phyloP scores from a whole-genome alignment of 1,284 basidiomycete genomes.

The Sporisorium sorghi region DNA sequence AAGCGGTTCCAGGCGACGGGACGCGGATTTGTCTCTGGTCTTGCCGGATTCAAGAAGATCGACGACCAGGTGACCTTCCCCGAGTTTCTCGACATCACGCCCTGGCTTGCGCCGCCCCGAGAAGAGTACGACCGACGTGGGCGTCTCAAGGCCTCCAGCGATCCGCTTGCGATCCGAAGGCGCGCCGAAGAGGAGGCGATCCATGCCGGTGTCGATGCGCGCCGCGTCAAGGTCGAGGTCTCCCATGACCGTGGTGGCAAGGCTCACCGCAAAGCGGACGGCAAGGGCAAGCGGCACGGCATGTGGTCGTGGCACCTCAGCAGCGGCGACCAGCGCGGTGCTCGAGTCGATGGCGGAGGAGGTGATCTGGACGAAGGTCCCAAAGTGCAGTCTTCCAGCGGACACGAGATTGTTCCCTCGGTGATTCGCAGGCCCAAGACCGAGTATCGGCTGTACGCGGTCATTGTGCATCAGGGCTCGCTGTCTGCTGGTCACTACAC shows the following conservation, averaged over 20 bases:
- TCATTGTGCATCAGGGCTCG: slow-evolving; percentile 79
- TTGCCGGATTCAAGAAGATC: slow-evolving; percentile 77
- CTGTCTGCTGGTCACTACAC: slow-evolving; percentile 63
- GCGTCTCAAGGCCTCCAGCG: slow-evolving; percentile 68
- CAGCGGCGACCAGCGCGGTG: slow-evolving; percentile 17
- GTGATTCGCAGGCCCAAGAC: slow-evolving; percentile 43
- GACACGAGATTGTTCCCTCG: slow-evolving; percentile 39
- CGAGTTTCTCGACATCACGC: slow-evolving; percentile 82
- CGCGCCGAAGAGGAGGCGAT: slow-evolving; percentile 64
- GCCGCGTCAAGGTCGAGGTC: slow-evolving; percentile 41
- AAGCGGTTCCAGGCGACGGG: slow-evolving; percentile 83
- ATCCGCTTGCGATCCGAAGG: slow-evolving; percentile 56
- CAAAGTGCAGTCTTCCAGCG: slow-evolving; percentile 29
- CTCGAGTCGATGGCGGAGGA: background rate
- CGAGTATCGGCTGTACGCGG: slow-evolving; percentile 73
- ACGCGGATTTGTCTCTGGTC: slow-evolving; percentile 46
- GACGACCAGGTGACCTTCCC: slow-evolving; percentile 91
- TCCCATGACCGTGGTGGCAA: slow-evolving; percentile 11
- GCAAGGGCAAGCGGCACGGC: slow-evolving; percentile 34
- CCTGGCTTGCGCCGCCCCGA: slow-evolving; percentile 84
- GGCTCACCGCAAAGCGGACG: slow-evolving; percentile 13
- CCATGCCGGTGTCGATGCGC: slow-evolving; percentile 70
- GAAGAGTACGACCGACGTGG: slow-evolving; percentile 75
- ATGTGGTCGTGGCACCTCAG: slow-evolving; percentile 52
- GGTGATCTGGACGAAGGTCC: slow-evolving; percentile 44